Base-by-base conservation (phyloP, 192 early-diverging fungal genomes). In the Coemansia sp. region DNA sequence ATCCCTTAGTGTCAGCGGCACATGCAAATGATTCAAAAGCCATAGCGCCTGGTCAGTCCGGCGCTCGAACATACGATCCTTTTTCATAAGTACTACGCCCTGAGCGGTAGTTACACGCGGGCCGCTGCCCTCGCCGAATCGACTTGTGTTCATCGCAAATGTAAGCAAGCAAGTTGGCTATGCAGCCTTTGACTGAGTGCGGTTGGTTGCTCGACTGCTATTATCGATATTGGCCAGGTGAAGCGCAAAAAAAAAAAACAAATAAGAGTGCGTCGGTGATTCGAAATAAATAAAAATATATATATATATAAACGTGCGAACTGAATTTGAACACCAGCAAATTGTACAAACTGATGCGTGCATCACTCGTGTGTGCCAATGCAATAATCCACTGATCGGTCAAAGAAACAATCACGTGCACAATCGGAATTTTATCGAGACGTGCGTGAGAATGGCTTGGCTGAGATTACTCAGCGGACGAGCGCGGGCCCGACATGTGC, bases 21-120 rank as follows among this genome's bases (percentile, higher is more conserved):
- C 69, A 64, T 84, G 71, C 36, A 84, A 66, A 51, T 62, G 72
- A 65, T 84, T 74, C 32, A 84, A 58, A 11, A 84, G 68, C 82
- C 82, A 84, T 21, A 84, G 70, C 3, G 68, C 69, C 6, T 76
- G 77, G 75, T 84, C 82, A 6, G 69, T 45, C 34, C 74, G 70
- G 44, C 82, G 82, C 67, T 74, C 71, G 58, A 76, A 58, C 1
- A 57, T 39, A 0, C 64, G 62, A 32, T 75, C 68, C 32, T 68
- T 70, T n/a, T 68, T 63, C 29, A 68, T 19, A 15, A 84, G 45
- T 9, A 83, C 51, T 39, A 74, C 74, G 46, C 77, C 72, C 48
- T 76, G 82, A 2, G 68, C 82, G 15, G 63, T 53, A 12, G 46
- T 2, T 58, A 31, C 64, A 41, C 44, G 51, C 36, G 66, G n/a